Conservation (phyloP, 371 early-diverging fungal genomes). For the Mortierella sp. region DNA sequence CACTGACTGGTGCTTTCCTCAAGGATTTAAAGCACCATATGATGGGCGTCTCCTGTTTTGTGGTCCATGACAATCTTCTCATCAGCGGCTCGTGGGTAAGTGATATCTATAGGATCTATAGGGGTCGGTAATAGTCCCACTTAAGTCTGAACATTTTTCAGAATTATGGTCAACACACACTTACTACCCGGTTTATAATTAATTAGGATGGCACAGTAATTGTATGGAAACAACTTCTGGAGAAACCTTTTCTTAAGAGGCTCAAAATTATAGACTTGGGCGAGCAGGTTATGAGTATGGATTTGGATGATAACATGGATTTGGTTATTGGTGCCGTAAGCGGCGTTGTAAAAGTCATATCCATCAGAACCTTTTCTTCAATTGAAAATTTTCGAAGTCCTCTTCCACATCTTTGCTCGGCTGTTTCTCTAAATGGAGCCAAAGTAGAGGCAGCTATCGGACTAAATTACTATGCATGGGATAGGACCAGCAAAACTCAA, state of each 20-base stretch:
- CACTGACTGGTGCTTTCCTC: conserved; percentile 33
- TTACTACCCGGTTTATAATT: background rate
- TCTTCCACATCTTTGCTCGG: conserved; percentile 23
- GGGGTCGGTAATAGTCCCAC: background rate
- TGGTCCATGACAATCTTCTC: conserved; percentile 35
- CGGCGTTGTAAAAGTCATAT: conserved; percentile 46
- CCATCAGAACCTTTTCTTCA: conserved; percentile 33
- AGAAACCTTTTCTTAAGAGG: conserved; percentile 34
- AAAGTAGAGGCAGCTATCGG: conserved; percentile 47
- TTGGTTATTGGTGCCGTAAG: conserved; percentile 44
- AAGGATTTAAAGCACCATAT: conserved; percentile 25
- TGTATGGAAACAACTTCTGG: conserved; percentile 31
- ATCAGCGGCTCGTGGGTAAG: conserved; percentile 57
- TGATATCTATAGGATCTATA: background rate
- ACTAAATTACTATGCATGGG: conserved; percentile 46
- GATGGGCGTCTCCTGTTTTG: conserved; percentile 51
- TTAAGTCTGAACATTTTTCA: background rate
- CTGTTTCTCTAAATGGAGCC: conserved; percentile 28
- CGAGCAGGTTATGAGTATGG: conserved; percentile 45
- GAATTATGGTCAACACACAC: too few species aligned
- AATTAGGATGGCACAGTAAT: conserved; percentile 42
- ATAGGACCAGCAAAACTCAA: conserved; percentile 24
- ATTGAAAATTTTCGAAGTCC: conserved; percentile 30
- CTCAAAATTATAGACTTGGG: conserved; percentile 46
- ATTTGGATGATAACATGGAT: conserved; percentile 37